Conservation (phyloP, 2,329 filamentous ascomycete genomes). For the Trematosphaeria pertusa region DNA sequence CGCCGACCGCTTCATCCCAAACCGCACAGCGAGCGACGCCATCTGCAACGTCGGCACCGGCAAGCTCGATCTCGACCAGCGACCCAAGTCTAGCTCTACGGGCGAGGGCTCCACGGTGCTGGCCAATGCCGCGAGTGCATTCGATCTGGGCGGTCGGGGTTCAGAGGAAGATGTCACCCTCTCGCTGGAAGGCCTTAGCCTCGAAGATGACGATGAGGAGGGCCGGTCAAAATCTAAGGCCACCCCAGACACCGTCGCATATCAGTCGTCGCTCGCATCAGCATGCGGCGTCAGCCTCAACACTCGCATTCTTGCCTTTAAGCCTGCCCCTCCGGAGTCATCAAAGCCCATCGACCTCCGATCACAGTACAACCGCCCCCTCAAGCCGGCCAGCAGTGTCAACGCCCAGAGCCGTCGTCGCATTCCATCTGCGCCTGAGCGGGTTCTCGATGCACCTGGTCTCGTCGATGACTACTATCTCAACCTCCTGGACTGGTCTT, state of each 20-base stretch:
- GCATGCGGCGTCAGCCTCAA: conserved; percentile 93
- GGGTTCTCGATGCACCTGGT: conserved; percentile 93
- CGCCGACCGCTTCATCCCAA: conserved; percentile 95
- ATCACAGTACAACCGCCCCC: conserved; percentile 95
- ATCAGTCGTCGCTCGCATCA: conserved; percentile 87
- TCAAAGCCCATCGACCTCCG: conserved; percentile 98
- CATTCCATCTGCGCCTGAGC: conserved; percentile 92
- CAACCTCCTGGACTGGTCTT: conserved; percentile 98
- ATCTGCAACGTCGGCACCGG: conserved; percentile 80
- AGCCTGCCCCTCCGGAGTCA: conserved; percentile 96
- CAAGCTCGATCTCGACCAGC: conserved; percentile 71
- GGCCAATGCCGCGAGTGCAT: conserved; percentile 73
- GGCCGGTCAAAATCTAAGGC: conserved; percentile 73
- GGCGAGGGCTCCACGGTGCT: conserved; percentile 77
- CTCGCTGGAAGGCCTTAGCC: conserved; percentile 78
- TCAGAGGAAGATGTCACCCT: conserved; percentile 75
- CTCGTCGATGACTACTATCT: conserved; percentile 99
- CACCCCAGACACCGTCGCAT: conserved; percentile 86
- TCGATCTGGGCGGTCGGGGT: conserved; percentile 66
- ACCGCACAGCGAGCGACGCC: conserved; percentile 87
- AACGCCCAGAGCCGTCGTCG: conserved; percentile 89
- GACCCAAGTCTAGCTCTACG: conserved; percentile 73
- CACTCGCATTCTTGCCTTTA: conserved; percentile 96
- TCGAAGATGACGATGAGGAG: conserved; percentile 74
- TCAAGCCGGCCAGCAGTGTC: conserved; percentile 76